Percentiles rank a stretch among this genome's conserved stretches.
phyloP scores from a whole-genome alignment of 768 basidiomycete genomes.

The Crepidotus variabilis region DNA sequence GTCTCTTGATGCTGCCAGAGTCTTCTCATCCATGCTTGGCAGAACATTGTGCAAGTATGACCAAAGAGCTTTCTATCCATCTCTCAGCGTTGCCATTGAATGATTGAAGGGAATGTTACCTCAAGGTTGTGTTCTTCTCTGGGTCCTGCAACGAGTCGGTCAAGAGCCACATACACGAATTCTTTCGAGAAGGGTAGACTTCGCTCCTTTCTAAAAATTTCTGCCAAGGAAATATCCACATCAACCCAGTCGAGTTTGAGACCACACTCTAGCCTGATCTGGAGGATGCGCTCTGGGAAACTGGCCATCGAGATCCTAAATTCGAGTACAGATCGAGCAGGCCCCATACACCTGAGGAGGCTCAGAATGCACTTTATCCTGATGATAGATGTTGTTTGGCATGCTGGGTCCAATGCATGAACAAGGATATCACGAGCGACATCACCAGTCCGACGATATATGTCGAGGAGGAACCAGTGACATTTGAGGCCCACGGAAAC shows the following conservation, averaged over 20 bases:
- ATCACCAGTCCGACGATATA: constrained; percentile 38
- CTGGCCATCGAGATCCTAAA: constrained; percentile 28
- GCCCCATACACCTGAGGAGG: constrained; percentile 30
- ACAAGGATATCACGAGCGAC: constrained; percentile 38
- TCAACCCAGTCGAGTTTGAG: constrained; percentile 33
- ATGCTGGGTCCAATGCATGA: constrained; percentile 14
- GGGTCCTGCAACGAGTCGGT: constrained; percentile 32
- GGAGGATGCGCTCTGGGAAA: constrained; percentile 36
- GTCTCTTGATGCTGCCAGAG: constrained; percentile 16
- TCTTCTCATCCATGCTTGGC: constrained; percentile 17
- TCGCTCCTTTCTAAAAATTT: constrained; percentile 16
- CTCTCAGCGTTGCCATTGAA: background rate
- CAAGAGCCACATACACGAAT: constrained; percentile 32
- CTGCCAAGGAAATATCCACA: constrained; percentile 26
- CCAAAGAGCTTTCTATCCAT: constrained; percentile 21
- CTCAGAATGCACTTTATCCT: constrained; percentile 33
- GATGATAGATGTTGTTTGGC: constrained; percentile 10
- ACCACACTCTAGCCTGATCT: constrained; percentile 41
- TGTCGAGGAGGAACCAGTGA: constrained; percentile 48
- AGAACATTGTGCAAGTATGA: constrained; percentile 24
- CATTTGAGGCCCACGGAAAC: constrained; percentile 39
- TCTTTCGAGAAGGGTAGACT: constrained; percentile 23
- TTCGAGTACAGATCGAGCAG: constrained; percentile 22
- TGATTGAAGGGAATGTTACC: too few relatives aligned
- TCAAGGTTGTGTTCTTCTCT: background rate